Evolutionary conservation across 106 monocot genomes (phyloP), one percentile per base, ranked within the genome.

Genomic region (Phalaenopsis equestris): DNA sequence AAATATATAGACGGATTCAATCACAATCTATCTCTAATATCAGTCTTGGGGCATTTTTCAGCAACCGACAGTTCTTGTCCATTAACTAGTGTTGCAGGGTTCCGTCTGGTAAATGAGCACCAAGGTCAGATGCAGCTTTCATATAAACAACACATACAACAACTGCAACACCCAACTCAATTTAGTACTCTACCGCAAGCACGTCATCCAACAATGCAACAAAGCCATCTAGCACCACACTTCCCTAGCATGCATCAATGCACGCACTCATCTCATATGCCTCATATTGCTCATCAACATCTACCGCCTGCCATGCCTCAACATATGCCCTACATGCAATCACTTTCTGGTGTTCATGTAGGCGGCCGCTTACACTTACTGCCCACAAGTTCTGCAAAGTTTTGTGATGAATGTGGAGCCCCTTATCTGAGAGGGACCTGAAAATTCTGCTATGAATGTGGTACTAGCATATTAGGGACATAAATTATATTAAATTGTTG

Each of bases 401-500:
- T 90, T 58, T 96, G 93, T 75, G 96, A 96, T 56, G 90, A 93
- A 91, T 96, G 96, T 83, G 93, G 96, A 41, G 82, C 86, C n/a
- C 91, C 96, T 17, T 96, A 90, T 80, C 37, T 91, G 75, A 86
- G 96, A 76, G 96, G 91, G 73, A 91, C 96, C n/a, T 96, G 93
- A 8, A 96, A 96, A 77, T 96, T 90, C 87, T 96, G 96, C 87
- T 96, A 91, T 0, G 96, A 96, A 80, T 96, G 91, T 76, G 96
- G 96, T 77, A 85, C 85, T 5, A 90, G 93, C 72, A 90, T 93
- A 80, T 81, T 93, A 72, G 96, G 96, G 41, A 91, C 83, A 47
- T 95, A 77, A 70, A 87, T 78, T 75, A 36, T 21, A 12, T 79
- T n/a, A 47, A 55, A 15, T 12, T 52, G 52, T 52, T 52, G 12